These are phyloP conservation scores for Stereum hirsutum DNA, from an alignment of 1,284 basidiomycete genomes.

Conservation along the genomic window DNA sequence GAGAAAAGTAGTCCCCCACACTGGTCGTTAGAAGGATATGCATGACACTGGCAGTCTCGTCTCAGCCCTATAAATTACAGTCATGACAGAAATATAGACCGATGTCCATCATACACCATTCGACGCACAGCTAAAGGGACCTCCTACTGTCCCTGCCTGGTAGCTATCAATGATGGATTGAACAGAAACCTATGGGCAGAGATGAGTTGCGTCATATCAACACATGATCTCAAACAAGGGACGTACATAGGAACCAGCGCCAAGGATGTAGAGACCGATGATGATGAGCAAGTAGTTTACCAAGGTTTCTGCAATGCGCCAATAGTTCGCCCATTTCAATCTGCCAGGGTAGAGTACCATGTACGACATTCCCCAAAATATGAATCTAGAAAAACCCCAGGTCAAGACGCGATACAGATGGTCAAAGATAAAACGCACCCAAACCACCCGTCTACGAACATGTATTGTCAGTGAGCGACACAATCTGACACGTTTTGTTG, in stretches of 20 bases:
- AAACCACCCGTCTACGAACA: no score
- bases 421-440: no score
- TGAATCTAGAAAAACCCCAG: slow-evolving; percentile 19
- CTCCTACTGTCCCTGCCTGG: slow-evolving; percentile 16
- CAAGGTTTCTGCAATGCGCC: slow-evolving; percentile 27
- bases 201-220: neutral
- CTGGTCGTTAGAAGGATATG: no score
- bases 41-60: no score
- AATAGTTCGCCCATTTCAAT: slow-evolving; percentile 24
- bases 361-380: slow-evolving; percentile 40
- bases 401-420: no score
- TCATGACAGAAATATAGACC: no score
- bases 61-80: no score
- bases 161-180: slow-evolving; percentile 25
- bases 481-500: no score
- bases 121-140: slow-evolving; percentile 11
- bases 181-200: slow-evolving; percentile 18
- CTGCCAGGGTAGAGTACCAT: slow-evolving; percentile 28
- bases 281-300: slow-evolving; percentile 31
- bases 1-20: no score
- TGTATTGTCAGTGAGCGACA: no score
- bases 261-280: slow-evolving; percentile 29
- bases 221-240: no score
- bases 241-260: slow-evolving; percentile 33
- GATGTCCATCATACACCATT: no score